Evolutionary conservation across 2,329 filamentous ascomycete species (phyloP).

Genomic region (Diaporthe velutina): DNA sequence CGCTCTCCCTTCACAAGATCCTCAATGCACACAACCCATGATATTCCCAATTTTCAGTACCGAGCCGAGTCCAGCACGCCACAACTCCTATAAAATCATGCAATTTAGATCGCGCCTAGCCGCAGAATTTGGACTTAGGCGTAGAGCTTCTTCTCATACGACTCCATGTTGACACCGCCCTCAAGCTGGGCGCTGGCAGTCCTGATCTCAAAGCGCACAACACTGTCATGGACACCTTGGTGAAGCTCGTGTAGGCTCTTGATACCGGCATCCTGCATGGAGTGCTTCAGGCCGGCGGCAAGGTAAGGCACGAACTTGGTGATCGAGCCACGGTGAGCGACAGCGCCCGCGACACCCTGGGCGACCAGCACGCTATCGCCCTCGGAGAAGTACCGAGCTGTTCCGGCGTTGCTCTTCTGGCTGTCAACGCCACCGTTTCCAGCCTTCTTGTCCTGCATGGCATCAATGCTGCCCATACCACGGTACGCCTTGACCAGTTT

Average conservation of each 20-base stretch:
- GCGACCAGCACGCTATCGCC: conserved; percentile 94
- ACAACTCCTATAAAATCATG: conserved; percentile 36
- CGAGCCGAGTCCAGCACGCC: conserved; percentile 30
- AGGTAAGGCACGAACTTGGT: conserved; percentile 97
- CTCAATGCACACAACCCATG: conserved; percentile 31
- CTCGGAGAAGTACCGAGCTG: conserved; percentile 98
- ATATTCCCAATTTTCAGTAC: conserved; percentile 34
- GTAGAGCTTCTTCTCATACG: conserved; percentile 99
- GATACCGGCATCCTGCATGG: conserved; percentile 93
- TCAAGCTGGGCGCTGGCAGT: conserved; percentile 96
- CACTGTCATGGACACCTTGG: conserved; percentile 78
- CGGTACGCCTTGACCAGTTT: conserved; percentile 99
- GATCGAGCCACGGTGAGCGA: conserved; percentile 85
- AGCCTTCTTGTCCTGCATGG: conserved; percentile 99
- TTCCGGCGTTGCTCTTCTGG: conserved; percentile 91
- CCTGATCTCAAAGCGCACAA: conserved; percentile 91
- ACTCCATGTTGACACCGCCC: conserved; percentile 98
- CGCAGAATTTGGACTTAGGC: conserved; percentile 66
- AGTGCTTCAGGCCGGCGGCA: conserved; percentile 95
- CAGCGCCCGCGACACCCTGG: conserved; percentile 92
- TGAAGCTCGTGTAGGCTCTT: conserved; percentile 84
- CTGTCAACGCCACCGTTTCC: conserved; percentile 78
- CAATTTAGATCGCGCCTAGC: conserved; percentile 11
- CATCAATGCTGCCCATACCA: conserved; percentile 98
- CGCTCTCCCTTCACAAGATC: not conserved